Percentiles rank a stretch among this genome's conserved stretches.
Evolutionary conservation across 306 rosid genomes (phyloP).

Genomic region (Echinosophora koreensis): DNA sequence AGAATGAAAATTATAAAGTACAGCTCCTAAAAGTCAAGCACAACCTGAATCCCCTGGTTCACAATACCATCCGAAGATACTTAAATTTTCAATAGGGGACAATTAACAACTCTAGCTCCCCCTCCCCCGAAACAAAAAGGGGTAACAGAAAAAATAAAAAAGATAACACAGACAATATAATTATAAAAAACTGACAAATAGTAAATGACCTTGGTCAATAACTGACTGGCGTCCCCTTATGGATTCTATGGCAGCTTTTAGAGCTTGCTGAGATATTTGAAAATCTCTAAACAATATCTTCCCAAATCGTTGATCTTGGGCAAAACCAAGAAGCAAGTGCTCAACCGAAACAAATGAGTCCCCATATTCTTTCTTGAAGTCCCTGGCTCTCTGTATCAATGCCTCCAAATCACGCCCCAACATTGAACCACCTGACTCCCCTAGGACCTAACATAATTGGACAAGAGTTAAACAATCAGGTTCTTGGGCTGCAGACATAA

Average conservation of each 20-base stretch:
- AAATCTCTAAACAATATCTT: slow-evolving; percentile 83
- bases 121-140: background rate
- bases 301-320: slow-evolving; percentile 87
- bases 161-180: background rate
- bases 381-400: slow-evolving; percentile 89
- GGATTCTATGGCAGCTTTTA: slow-evolving; percentile 85
- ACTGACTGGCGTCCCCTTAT: slow-evolving; percentile 95
- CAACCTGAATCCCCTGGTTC: background rate
- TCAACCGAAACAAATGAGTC: slow-evolving; percentile 98
- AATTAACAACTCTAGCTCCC: slow-evolving; percentile 9
- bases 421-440: slow-evolving; percentile 87
- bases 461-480: slow-evolving; percentile 41
- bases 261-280: slow-evolving; percentile 71
- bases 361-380: slow-evolving; percentile 85
- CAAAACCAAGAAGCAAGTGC: slow-evolving; percentile 92
- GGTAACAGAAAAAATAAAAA: background rate
- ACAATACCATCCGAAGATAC: slow-evolving; percentile 2
- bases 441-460: slow-evolving; percentile 66
- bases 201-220: slow-evolving; percentile 86
- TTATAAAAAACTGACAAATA: slow-evolving; percentile 13
- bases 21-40: slow-evolving; percentile 35
- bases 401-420: slow-evolving; percentile 98
- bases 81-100: slow-evolving; percentile 7
- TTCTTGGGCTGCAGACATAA: slow-evolving; percentile 9
- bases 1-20: slow-evolving; percentile 8